These are phyloP conservation scores for Nothophaeocryptopus gaeumannii DNA, from an alignment of 2,329 filamentous ascomycete genomes.

Conservation along the genomic window DNA sequence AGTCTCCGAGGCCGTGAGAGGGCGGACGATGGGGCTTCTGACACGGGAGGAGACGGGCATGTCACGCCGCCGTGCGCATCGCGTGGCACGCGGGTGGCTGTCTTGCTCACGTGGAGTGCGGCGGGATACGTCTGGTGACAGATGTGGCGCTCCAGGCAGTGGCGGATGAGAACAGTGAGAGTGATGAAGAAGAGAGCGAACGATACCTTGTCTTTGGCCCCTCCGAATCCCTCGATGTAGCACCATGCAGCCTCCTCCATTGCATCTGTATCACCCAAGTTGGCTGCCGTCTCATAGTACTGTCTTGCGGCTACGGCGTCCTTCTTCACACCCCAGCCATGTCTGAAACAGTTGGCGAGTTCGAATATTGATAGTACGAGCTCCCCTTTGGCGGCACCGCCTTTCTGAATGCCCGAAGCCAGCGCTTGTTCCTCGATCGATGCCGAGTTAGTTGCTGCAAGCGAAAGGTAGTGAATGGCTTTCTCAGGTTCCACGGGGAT, in stretches of 20 bases:
- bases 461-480: constrained; percentile 80
- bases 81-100: too few relatives aligned
- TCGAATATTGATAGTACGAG: constrained; percentile 95
- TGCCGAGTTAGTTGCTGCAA: constrained; percentile 86
- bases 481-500: constrained; percentile 67
- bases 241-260: constrained; percentile 98
- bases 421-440: constrained; percentile 82
- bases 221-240: constrained; percentile 93
- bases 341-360: constrained; percentile 84
- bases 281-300: constrained; percentile 97
- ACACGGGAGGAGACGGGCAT: too few relatives aligned
- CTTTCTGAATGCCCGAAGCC: constrained; percentile 83
- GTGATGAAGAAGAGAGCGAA: constrained; percentile 44
- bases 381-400: constrained; percentile 92
- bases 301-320: constrained; percentile 80
- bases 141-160: constrained; percentile 3
- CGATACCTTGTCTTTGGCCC: constrained; percentile 98
- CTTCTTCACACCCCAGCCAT: constrained; percentile 88
- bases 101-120: constrained; percentile 11
- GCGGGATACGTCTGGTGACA: constrained; percentile 5
- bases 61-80: too few relatives aligned
- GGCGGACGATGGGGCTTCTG: too few relatives aligned
- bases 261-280: constrained; percentile 91
- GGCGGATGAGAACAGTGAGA: constrained; percentile 2
- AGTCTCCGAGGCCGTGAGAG: too few relatives aligned